Conservation (phyloP, 2,329 filamentous ascomycete species). For the Dactylonectria macrodidyma region DNA sequence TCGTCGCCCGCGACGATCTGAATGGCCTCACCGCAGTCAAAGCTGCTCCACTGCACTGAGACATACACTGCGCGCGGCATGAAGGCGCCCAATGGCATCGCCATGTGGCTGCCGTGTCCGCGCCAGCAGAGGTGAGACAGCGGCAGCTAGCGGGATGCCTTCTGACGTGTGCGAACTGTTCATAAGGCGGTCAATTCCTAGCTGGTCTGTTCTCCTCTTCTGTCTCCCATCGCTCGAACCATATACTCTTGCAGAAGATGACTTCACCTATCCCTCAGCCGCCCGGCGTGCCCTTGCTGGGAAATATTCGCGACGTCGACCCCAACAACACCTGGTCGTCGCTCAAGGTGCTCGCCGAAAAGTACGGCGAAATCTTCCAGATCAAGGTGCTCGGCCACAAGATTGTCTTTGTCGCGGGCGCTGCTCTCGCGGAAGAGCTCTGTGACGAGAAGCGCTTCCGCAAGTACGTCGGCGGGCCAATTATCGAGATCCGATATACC, state of each 20-base stretch:
- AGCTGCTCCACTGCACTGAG: constrained; percentile 21
- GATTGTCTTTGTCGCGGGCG: constrained; percentile 63
- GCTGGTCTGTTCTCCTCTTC: neutral
- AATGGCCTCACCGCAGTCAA: constrained; percentile 19
- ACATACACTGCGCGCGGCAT: constrained; percentile 19
- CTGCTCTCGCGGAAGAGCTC: constrained; percentile 63
- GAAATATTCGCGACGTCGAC: constrained; percentile 55
- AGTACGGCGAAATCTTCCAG: constrained; percentile 57
- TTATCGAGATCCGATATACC: constrained; percentile 66
- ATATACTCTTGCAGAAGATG: constrained; percentile 42
- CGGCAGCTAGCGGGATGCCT: constrained; percentile 15
- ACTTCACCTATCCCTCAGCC: constrained; percentile 54
- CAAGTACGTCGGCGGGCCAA: constrained; percentile 67
- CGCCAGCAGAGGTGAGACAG: constrained; percentile 19
- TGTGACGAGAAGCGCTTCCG: constrained; percentile 69
- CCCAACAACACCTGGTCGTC: constrained; percentile 55
- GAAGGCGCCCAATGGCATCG: constrained; percentile 13
- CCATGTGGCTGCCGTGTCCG: constrained; percentile 22
- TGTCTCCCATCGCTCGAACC: neutral
- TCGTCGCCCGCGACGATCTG: constrained; percentile 13
- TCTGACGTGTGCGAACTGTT: constrained; percentile 17
- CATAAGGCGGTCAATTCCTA: constrained; percentile 25
- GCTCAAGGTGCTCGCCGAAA: constrained; percentile 53
- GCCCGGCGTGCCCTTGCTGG: constrained; percentile 53
- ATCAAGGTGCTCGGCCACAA: constrained; percentile 53